phyloP scores from a whole-genome alignment of 306 rosid genomes.

The Mucuna pruriens region DNA sequence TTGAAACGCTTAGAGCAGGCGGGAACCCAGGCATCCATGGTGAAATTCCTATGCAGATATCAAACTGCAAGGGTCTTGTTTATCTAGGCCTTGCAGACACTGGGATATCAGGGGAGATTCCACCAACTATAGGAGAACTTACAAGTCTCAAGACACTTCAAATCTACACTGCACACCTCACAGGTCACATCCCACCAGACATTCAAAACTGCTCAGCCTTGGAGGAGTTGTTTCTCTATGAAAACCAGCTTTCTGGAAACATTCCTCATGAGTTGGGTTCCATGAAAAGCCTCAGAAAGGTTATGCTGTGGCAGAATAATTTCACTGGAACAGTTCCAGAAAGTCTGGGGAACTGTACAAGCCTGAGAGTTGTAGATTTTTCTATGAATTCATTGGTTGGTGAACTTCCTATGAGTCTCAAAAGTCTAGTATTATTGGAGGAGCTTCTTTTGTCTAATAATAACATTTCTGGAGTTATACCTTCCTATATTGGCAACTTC shows the following conservation, averaged over 20 bases:
- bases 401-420: conserved; percentile 58
- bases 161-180: conserved; percentile 12
- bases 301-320: conserved; percentile 75
- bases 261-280: conserved; percentile 64
- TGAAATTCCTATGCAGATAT: conserved; percentile 71
- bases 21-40: conserved; percentile 67
- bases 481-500: conserved; percentile 64
- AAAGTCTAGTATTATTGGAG: conserved; percentile 58
- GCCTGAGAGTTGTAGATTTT: conserved; percentile 61
- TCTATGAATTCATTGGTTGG: conserved; percentile 71
- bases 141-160: conserved; percentile 3
- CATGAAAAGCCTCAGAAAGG: conserved; percentile 57
- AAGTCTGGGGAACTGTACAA: conserved; percentile 61
- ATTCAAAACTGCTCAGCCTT: conserved; percentile 59
- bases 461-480: conserved; percentile 63
- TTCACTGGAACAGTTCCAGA: conserved; percentile 63
- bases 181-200: background rate
- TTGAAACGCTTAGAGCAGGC: conserved; percentile 72
- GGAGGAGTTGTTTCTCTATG: conserved; percentile 71
- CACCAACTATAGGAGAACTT: conserved; percentile 7
- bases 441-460: conserved; percentile 72
- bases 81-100: conserved; percentile 85
- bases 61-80: conserved; percentile 62
- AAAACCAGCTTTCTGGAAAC: conserved; percentile 73
- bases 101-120: conserved; percentile 37